Evolutionary conservation across 306 rosid genomes (phyloP), one percentile per base, ranked within the genome.

Genomic region (Vachellia pachyceras): DNA sequence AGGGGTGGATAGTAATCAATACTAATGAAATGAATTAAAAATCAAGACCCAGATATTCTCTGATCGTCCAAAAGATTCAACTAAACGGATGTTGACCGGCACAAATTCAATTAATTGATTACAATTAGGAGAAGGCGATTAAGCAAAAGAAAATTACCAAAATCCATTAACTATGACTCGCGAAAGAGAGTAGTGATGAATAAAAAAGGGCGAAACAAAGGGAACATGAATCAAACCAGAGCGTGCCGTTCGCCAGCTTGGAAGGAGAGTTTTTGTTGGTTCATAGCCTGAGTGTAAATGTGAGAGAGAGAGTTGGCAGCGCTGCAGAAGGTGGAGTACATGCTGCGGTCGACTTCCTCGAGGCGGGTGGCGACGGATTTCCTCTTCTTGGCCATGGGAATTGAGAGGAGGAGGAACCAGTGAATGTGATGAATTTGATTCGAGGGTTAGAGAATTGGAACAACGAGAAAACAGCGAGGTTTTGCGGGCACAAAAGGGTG

Each of bases 191-290:
- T 6, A 13, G 7, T 3, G 23, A 52, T 0, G 23, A 52, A 52
- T 5, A 52, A 9, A 45, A 70, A n/a, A 36, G 6, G 4, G 49
- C 2, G 7, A 36, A 50, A 33, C 37, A 3, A 8, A 39, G 39
- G 25, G 3, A 20, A 36, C 36, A 4, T 0, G 9, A 9, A 64
- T 61, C 77, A 76, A 75, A 94, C 98, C 82, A 90, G 89, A 78
- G 90, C 94, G 85, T 92, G 94, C 10, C 99, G 97, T 87, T 95
- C 99, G 41, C 99, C 99, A 78, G 97, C 94, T 82, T 93, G 99
- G 82, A 95, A 95, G 69, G 99, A 93, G 79, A 93, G 91, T 58
- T 90, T 89, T 58, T 95, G 97, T 42, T 95, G 95, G 80, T 89
- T 93, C 95, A 93, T 91, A 67, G 95, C 90, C 83, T 95, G 97